Evolutionary conservation across 305 asterid genomes (phyloP), one percentile per base, ranked within the genome.

Genomic region (Fraxinus velutina): DNA sequence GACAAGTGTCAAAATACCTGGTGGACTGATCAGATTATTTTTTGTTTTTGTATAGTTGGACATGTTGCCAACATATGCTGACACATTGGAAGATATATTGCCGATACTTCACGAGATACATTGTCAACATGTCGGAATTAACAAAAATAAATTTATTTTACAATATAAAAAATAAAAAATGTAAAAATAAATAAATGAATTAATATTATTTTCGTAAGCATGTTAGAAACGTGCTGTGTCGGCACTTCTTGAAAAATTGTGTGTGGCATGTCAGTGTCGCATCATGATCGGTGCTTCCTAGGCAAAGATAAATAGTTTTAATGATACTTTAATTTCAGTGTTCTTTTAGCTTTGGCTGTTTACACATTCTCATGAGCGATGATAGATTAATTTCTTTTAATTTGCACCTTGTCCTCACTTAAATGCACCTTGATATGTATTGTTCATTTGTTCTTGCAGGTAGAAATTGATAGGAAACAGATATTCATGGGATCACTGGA

Each of bases 401-500:
- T 36, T 78, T 73, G 47, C 76, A 10, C 9, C 30, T 30, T 36
- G 9, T 80, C 74, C 47, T 80, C 52, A 42, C 83, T 68, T 75
- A 60, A 83, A 55, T 78, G 78, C 44, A 42, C 72, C 72, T 24
- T 24, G 33, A 52, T 22, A 64, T 64, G 32, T 70, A 70, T 29
- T 70, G 39, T 82, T 77, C 50, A 27, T 83, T 57, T 79, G 79
- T 47, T 27, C 36, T 88, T 89, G 84, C 89, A 94, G 99, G 97
- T 93, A 55, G 98, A 94, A 90, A 90, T 88, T 86, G 88, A 87
- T 84, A 89, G 90, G 64, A 94, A 88, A 86, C 87, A 92, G 85
- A 83, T 89, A 77, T 91, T 92, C 82, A 89, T 96, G 92, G 98
- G 99, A 34, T 93, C 99, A 62, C 79, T 91, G 78, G 94, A 87